Conservation (phyloP, 2,329 filamentous ascomycete species). For the Penicillium sp. region DNA sequence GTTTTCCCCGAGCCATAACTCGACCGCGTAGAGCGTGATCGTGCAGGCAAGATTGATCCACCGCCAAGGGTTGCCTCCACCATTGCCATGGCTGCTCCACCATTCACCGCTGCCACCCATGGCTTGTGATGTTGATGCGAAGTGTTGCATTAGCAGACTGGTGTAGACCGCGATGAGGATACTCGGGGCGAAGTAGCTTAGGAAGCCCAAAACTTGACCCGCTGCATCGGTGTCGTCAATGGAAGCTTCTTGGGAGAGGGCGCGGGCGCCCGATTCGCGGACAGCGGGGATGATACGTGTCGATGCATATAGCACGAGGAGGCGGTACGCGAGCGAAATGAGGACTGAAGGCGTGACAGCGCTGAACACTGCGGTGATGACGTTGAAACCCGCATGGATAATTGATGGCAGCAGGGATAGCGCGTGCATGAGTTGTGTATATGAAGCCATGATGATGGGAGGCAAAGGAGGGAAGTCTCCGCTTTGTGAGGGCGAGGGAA, state of each 20-base stretch:
- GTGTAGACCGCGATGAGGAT: slow-evolving; percentile 96
- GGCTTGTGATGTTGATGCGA: slow-evolving; percentile 64
- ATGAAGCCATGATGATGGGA: slow-evolving; percentile 97
- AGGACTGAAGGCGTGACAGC: slow-evolving; percentile 95
- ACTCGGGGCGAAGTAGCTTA: slow-evolving; percentile 92
- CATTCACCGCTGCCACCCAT: slow-evolving; percentile 64
- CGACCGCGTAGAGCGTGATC: slow-evolving; percentile 84
- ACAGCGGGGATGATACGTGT: slow-evolving; percentile 95
- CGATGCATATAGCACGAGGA: slow-evolving; percentile 92
- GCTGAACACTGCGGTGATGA: slow-evolving; percentile 86
- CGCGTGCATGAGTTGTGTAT: slow-evolving; percentile 82
- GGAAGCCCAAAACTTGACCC: slow-evolving; percentile 71
- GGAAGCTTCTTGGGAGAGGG: slow-evolving; percentile 76
- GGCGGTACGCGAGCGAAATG: slow-evolving; percentile 88
- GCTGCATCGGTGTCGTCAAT: slow-evolving; percentile 82
- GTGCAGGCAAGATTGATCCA: slow-evolving; percentile 91
- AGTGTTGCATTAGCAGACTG: slow-evolving; percentile 90
- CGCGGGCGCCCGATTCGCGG: slow-evolving; percentile 76
- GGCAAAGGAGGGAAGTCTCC: slow-evolving; percentile 88
- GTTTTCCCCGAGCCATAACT: slow-evolving; percentile 75
- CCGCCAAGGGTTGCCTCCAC: slow-evolving; percentile 81
- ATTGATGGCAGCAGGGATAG: slow-evolving; percentile 78
- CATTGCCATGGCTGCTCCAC: slow-evolving; percentile 82
- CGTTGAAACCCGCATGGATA: slow-evolving; percentile 76
- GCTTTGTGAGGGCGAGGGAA: slow-evolving; percentile 54